A percentile compares a stretch with the other conserved stretches of the same genome.
These are phyloP conservation scores for Basipetospora chlamydospora DNA, from an alignment of 2,329 filamentous ascomycete genomes.

Conservation along the genomic window DNA sequence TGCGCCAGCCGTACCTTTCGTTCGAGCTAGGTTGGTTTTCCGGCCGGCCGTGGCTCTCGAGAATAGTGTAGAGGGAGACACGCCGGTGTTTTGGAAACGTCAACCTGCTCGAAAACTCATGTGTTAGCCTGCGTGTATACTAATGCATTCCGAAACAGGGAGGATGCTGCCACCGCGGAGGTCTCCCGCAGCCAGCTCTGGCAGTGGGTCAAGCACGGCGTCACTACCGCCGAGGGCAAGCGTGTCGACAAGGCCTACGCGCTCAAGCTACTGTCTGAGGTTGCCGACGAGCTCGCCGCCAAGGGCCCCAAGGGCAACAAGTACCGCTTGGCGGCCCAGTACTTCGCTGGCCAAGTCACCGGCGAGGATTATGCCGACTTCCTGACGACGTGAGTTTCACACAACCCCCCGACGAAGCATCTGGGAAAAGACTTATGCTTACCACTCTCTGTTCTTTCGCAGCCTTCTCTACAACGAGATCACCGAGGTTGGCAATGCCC, in stretches of 20 bases:
- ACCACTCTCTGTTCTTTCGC: not conserved
- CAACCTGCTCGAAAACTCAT: no score
- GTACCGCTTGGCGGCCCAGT: conserved; percentile 77
- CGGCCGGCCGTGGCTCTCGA: no score
- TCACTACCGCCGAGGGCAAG: conserved; percentile 75
- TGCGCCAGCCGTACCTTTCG: no score
- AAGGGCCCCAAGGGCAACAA: conserved; percentile 82
- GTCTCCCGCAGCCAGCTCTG: conserved; percentile 89
- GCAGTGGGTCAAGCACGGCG: conserved; percentile 74
- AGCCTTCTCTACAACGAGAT: conserved; percentile 83
- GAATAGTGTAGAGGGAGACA: no score
- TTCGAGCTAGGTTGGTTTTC: no score
- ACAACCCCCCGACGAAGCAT: not conserved
- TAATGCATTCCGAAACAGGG: conserved; percentile 31
- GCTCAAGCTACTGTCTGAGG: conserved; percentile 73
- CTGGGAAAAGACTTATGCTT: no score
- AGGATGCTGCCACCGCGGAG: conserved; percentile 94
- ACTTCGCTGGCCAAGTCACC: conserved; percentile 85
- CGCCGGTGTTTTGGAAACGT: no score
- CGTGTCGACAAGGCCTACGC: conserved; percentile 87
- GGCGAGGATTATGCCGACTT: conserved; percentile 98
- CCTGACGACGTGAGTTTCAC: conserved; percentile 55
- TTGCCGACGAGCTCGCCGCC: conserved; percentile 57
- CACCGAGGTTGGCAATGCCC: conserved; percentile 51
- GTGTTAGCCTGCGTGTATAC: no score